phyloP scores from a whole-genome alignment of 352 stramenopile genomes.

The Peronospora tabacina region DNA sequence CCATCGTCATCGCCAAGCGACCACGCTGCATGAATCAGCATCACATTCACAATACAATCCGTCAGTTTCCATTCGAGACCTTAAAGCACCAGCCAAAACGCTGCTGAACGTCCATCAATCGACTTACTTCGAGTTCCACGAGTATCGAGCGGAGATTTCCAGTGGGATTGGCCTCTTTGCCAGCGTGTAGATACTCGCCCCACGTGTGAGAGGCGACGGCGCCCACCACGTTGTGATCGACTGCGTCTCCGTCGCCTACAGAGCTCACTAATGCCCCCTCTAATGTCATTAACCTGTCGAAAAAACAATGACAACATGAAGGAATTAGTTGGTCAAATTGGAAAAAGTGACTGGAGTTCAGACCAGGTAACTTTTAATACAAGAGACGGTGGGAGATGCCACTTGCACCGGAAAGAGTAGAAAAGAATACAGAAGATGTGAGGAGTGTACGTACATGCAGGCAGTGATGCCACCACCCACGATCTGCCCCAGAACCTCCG shows the following conservation, averaged over 20 bases:
- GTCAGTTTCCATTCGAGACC: not conserved
- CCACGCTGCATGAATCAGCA: conserved; percentile 29
- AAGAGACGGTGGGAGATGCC: conserved; percentile 1
- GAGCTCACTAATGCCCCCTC: conserved; percentile 79
- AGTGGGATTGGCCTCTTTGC: conserved; percentile 54
- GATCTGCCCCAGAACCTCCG: conserved; percentile 72
- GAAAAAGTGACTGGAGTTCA: not conserved
- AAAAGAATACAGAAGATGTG: not conserved
- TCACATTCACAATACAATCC: not conserved
- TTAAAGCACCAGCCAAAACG: not conserved
- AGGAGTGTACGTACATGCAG: conserved; percentile 50
- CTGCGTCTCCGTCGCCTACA: conserved; percentile 41
- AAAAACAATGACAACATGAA: conserved; percentile 1
- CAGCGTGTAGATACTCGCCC: conserved; percentile 70
- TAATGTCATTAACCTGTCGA: conserved; percentile 72
- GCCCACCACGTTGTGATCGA: conserved; percentile 81
- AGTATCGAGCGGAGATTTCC: conserved; percentile 55
- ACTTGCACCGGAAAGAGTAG: not conserved
- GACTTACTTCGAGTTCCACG: conserved; percentile 56
- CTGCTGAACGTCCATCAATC: not conserved
- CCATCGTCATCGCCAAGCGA: conserved; percentile 52
- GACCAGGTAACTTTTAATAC: conserved; percentile 1
- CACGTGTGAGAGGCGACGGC: conserved; percentile 81
- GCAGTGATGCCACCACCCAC: conserved; percentile 64
- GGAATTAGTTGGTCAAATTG: not conserved